phyloP scores from a whole-genome alignment of 2,329 filamentous ascomycete species.

The Pseudocercospora musae region DNA sequence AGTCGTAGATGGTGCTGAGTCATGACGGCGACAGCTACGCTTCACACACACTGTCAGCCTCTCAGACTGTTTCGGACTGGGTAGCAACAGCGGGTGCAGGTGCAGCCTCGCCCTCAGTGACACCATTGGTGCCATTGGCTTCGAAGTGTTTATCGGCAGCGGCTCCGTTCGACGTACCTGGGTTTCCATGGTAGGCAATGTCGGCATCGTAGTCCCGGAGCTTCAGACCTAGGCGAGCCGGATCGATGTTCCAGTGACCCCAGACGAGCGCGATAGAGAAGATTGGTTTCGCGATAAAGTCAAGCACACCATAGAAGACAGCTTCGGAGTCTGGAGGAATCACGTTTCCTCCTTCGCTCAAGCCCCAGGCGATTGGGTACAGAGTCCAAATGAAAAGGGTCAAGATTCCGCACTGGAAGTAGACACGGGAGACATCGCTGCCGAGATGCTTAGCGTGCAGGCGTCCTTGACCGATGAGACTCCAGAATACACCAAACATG shows the following conservation, averaged over 20 bases:
- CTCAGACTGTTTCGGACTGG: not conserved
- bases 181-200: not conserved
- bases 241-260: conserved; percentile 58
- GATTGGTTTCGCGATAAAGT: conserved; percentile 58
- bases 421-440: conserved; percentile 47
- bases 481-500: conserved; percentile 54
- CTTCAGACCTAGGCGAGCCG: conserved; percentile 51
- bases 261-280: conserved; percentile 57
- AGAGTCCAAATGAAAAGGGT: conserved; percentile 58
- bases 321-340: conserved; percentile 63
- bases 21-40: not conserved
- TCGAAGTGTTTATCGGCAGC: conserved; percentile 5
- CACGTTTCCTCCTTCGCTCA: conserved; percentile 59
- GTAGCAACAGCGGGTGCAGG: not conserved
- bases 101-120: conserved; percentile 1
- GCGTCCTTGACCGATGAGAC: conserved; percentile 46
- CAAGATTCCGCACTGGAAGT: conserved; percentile 50
- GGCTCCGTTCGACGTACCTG: not conserved
- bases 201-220: conserved; percentile 35
- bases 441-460: conserved; percentile 53
- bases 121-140: conserved; percentile 2
- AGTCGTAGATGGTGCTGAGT: not conserved
- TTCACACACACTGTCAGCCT: not conserved
- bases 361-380: conserved; percentile 60
- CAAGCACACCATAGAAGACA: conserved; percentile 63